Conservation (phyloP, 345 rosid genomes). For the Excoecaria agallocha region DNA sequence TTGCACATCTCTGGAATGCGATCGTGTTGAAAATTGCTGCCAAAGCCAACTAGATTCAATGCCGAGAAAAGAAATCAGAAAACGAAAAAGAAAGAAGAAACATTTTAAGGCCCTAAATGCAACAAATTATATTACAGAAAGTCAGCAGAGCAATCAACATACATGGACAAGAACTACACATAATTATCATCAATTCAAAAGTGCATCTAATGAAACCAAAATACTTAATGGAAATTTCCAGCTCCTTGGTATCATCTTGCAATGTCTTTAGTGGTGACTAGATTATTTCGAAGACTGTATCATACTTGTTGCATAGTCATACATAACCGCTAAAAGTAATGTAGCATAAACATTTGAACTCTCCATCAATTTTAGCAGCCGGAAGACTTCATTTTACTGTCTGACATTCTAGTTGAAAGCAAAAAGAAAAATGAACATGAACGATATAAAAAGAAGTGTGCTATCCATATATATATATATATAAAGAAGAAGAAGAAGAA, state of each 20-base stretch:
- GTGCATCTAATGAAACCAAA: not conserved
- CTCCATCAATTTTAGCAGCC: too few species aligned
- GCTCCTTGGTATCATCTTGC: not conserved
- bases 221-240: not conserved
- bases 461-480: too few species aligned
- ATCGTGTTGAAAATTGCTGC: conserved; percentile 91
- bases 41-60: conserved; percentile 64
- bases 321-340: not conserved
- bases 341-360: not conserved
- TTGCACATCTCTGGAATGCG: conserved; percentile 86
- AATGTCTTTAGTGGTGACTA: not conserved
- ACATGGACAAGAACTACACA: not conserved
- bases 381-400: not conserved
- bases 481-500: too few species aligned
- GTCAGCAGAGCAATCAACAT: not conserved
- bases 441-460: not conserved
- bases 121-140: not conserved
- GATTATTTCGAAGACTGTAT: not conserved
- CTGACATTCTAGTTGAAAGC: not conserved
- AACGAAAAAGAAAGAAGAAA: not conserved
- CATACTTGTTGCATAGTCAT: not conserved
- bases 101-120: not conserved
- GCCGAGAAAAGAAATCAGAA: conserved; percentile 43
- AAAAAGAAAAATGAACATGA: not conserved
- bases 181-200: not conserved